Conservation (phyloP, 768 basidiomycete species). For the Tricholoma saponaceum region DNA sequence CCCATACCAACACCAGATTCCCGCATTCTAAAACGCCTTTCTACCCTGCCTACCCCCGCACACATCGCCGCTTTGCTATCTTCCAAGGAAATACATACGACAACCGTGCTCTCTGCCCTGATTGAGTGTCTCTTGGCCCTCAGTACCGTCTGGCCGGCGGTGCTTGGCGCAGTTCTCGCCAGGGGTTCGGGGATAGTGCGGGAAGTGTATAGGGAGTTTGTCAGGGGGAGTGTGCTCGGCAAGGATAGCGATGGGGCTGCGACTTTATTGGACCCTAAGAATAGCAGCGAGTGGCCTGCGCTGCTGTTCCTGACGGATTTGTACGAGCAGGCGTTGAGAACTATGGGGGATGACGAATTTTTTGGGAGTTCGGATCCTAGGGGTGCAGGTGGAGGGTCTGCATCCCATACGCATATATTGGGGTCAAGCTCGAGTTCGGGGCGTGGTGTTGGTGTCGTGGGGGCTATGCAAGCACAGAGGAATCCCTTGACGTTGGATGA, state of each 20-base stretch:
- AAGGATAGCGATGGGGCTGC: conserved; percentile 21
- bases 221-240: conserved; percentile 60
- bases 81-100: conserved; percentile 21
- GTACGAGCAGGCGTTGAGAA: conserved; percentile 79
- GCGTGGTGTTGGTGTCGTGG: background rate
- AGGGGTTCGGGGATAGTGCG: conserved; percentile 61
- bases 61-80: conserved; percentile 57
- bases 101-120: conserved; percentile 41
- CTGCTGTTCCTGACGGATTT: conserved; percentile 77
- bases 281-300: conserved; percentile 49
- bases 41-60: conserved; percentile 44
- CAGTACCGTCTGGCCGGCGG: conserved; percentile 54
- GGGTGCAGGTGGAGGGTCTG: conserved; percentile 4
- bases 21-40: conserved; percentile 60
- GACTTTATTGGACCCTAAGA: background rate
- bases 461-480: conserved; percentile 26
- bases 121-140: conserved; percentile 57
- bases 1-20: conserved; percentile 47
- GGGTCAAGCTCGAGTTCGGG: background rate
- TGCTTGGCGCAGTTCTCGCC: conserved; percentile 54
- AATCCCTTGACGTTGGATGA: conserved; percentile 87
- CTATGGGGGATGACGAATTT: conserved; percentile 97
- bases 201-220: conserved; percentile 68
- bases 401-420: background rate
- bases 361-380: conserved; percentile 46